Percentiles rank a stretch among this genome's conserved stretches.
Conservation (phyloP, 345 rosid genomes). For the Microthlaspi erraticum region DNA sequence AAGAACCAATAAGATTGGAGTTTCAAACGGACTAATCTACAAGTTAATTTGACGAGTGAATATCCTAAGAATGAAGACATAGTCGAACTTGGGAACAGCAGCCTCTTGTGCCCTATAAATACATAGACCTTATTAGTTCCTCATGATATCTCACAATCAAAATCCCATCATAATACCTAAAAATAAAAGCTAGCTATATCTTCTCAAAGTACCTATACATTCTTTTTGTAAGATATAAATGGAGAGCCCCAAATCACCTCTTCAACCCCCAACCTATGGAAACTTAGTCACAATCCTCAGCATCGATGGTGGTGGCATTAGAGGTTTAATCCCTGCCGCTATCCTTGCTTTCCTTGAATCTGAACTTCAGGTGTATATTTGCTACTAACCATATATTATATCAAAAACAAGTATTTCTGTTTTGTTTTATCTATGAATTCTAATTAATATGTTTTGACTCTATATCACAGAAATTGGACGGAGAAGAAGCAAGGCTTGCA, state of each 20-base stretch:
- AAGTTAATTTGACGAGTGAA: conserved; percentile 6
- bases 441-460: conserved; percentile 1
- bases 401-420: neutral
- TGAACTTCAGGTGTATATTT: conserved; percentile 62
- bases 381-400: neutral
- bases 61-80: conserved; percentile 21
- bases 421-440: neutral
- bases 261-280: conserved; percentile 64
- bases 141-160: conserved; percentile 17
- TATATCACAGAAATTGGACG: conserved; percentile 65
- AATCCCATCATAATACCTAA: neutral
- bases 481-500: conserved; percentile 65
- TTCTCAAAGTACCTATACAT: conserved; percentile 9
- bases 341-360: conserved; percentile 70
- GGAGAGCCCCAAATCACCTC: conserved; percentile 56
- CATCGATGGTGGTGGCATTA: conserved; percentile 83
- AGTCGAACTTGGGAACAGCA: neutral
- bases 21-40: conserved; percentile 1
- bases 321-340: conserved; percentile 71
- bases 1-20: conserved; percentile 16
- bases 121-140: neutral
- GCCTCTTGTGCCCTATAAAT: conserved; percentile 30
- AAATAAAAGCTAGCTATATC: neutral
- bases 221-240: conserved; percentile 16
- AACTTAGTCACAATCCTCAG: conserved; percentile 64